Evolutionary conservation across 2,329 filamentous ascomycete genomes (phyloP).

Genomic region (Biscogniauxia marginata): DNA sequence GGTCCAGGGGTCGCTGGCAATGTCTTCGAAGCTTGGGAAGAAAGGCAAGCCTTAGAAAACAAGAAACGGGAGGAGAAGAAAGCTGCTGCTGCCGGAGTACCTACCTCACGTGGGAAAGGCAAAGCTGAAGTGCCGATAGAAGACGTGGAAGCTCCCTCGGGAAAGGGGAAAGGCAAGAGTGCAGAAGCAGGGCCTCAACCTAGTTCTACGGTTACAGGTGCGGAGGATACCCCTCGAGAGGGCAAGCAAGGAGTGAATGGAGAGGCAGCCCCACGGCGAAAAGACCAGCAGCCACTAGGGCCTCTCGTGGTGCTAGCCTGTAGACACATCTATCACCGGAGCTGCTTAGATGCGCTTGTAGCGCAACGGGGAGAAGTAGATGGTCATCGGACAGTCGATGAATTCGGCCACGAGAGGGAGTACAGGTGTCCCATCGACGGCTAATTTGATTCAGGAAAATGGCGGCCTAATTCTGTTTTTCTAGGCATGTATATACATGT

Average conservation of each 20-base stretch:
- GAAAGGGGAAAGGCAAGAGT: slow-evolving; percentile 55
- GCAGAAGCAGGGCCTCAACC: slow-evolving; percentile 32
- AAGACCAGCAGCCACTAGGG: slow-evolving; percentile 55
- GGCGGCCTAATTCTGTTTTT: neutral
- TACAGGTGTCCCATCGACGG: slow-evolving; percentile 60
- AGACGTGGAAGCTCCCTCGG: slow-evolving; percentile 26
- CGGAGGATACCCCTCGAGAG: slow-evolving; percentile 6
- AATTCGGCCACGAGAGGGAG: slow-evolving; percentile 43
- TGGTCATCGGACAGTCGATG: slow-evolving; percentile 43
- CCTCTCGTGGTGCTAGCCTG: slow-evolving; percentile 68
- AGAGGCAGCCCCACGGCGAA: slow-evolving; percentile 31
- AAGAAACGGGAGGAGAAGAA: slow-evolving; percentile 45
- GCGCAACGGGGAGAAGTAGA: slow-evolving; percentile 48
- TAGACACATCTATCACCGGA: slow-evolving; percentile 68
- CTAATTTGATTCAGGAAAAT: slow-evolving; percentile 25
- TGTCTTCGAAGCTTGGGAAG: slow-evolving; percentile 82
- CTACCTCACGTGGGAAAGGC: slow-evolving; percentile 34
- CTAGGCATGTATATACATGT: neutral
- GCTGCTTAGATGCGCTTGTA: slow-evolving; percentile 65
- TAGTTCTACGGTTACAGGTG: slow-evolving; percentile 4
- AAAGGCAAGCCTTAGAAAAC: slow-evolving; percentile 50
- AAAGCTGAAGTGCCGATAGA: slow-evolving; percentile 20
- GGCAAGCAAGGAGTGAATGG: slow-evolving; percentile 41
- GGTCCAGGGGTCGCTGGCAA: slow-evolving; percentile 77
- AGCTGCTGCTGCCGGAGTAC: slow-evolving; percentile 31